These are phyloP conservation scores for Bretziella fagacearum DNA, from an alignment of 2,329 filamentous ascomycete species.

Conservation along the genomic window DNA sequence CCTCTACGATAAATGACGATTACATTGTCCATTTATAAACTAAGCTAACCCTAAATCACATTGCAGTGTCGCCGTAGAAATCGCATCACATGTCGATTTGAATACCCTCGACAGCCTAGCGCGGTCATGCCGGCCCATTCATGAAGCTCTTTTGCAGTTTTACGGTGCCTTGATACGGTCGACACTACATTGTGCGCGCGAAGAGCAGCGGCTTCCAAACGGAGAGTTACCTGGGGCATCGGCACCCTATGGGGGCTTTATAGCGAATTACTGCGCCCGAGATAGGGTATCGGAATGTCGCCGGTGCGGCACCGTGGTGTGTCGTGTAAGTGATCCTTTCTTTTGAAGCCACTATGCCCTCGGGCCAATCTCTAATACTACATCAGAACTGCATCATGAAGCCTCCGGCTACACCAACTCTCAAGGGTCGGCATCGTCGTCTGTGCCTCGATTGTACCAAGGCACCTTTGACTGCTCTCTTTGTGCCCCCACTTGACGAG, in stretches of 20 bases:
- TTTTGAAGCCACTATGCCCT: not conserved
- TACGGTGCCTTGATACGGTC: conserved; percentile 54
- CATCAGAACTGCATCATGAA: conserved; percentile 90
- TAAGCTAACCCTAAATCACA: not conserved
- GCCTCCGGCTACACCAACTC: conserved; percentile 47
- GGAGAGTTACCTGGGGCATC: conserved; percentile 26
- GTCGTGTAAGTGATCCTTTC: conserved; percentile 50
- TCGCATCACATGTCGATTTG: conserved; percentile 65
- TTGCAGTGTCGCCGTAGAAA: conserved; percentile 53
- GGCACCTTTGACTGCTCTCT: conserved; percentile 45
- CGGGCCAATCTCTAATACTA: too few species aligned
- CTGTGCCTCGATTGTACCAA: conserved; percentile 61
- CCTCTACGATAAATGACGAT: too few species aligned
- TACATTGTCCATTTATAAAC: too few species aligned
- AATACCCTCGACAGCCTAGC: conserved; percentile 76
- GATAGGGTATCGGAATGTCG: conserved; percentile 78
- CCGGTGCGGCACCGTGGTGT: conserved; percentile 59
- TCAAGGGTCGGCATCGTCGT: conserved; percentile 63
- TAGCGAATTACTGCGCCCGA: conserved; percentile 62
- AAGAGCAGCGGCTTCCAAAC: not conserved
- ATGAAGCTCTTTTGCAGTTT: conserved; percentile 61
- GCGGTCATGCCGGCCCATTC: conserved; percentile 64
- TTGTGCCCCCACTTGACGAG: conserved; percentile 28
- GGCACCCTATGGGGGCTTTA: conserved; percentile 38
- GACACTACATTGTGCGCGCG: conserved; percentile 67